phyloP scores from a whole-genome alignment of 331 rosid species.

The Pyracantha coccinea region DNA sequence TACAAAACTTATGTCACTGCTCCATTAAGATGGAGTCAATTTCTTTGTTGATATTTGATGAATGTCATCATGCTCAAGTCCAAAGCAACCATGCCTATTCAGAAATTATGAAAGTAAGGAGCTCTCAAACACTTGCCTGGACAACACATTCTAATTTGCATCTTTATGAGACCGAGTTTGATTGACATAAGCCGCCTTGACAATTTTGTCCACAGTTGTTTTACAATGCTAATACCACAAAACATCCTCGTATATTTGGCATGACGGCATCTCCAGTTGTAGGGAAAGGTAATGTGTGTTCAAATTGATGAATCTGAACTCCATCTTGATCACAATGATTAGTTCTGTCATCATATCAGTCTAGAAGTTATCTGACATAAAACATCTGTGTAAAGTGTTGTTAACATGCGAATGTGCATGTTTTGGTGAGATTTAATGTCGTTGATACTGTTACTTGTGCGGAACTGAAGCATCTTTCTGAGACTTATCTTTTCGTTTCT shows the following conservation, averaged over 20 bases:
- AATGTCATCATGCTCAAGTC: slow-evolving; percentile 97
- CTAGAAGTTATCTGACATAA: neutral
- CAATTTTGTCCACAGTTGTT: slow-evolving; percentile 38
- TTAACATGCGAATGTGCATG: neutral
- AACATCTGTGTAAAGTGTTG: neutral
- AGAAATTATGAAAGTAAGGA: slow-evolving; percentile 71
- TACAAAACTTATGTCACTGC: slow-evolving; percentile 64
- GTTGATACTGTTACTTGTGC: neutral
- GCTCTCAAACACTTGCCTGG: slow-evolving; percentile 7
- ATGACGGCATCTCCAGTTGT: slow-evolving; percentile 98
- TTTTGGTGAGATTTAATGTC: neutral
- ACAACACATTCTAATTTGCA: neutral
- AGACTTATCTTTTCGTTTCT: slow-evolving; percentile 5
- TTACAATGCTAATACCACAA: slow-evolving; percentile 30
- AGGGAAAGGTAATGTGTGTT: slow-evolving; percentile 70
- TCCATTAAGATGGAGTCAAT: slow-evolving; percentile 73
- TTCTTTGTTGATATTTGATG: slow-evolving; percentile 84
- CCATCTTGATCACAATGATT: neutral
- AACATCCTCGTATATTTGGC: slow-evolving; percentile 87
- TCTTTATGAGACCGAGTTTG: neutral
- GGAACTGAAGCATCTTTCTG: neutral
- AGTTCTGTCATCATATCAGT: slow-evolving; percentile 3
- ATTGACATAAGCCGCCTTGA: slow-evolving; percentile 14
- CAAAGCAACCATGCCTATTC: slow-evolving; percentile 85
- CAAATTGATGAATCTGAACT: neutral